Conservation (phyloP, 768 basidiomycete species). For the Chlorophyllum brunneum region DNA sequence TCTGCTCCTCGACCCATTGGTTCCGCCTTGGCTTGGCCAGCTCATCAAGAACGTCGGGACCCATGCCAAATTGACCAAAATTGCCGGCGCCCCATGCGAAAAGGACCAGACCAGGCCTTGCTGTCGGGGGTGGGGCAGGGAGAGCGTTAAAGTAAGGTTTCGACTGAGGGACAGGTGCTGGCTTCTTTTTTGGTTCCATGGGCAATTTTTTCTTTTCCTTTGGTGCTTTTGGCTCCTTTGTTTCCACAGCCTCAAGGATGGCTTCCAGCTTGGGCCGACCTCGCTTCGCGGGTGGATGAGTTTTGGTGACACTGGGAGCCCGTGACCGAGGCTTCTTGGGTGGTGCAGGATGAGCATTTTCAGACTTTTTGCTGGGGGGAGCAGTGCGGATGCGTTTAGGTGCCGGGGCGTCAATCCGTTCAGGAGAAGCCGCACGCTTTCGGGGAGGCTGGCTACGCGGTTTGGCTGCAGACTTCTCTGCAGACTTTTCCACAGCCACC, state of each 20-base stretch:
- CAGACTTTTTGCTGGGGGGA: conserved; percentile 34
- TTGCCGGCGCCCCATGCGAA: conserved; percentile 93
- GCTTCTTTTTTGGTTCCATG: conserved; percentile 8
- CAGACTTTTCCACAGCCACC: conserved; percentile 23
- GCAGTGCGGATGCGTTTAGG: conserved; percentile 45
- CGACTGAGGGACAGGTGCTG: conserved; percentile 30
- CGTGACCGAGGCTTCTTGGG: conserved; percentile 24
- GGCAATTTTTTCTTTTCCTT: background rate
- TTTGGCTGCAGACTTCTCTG: conserved; percentile 26
- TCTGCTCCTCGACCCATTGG: conserved; percentile 71
- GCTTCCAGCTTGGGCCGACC: conserved; percentile 7
- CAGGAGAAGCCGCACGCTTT: conserved; percentile 53
- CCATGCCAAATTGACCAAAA: conserved; percentile 94
- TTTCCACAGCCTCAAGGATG: conserved; percentile 6
- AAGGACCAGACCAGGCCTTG: conserved; percentile 64
- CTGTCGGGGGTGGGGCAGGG: conserved; percentile 50
- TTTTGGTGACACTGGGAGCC: conserved; percentile 1
- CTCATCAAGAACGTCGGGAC: conserved; percentile 68
- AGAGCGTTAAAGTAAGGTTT: conserved; percentile 66
- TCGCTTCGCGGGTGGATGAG: conserved; percentile 1
- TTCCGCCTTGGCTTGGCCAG: conserved; percentile 75
- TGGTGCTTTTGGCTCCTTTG: conserved; percentile 4
- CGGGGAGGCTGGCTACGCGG: conserved; percentile 31
- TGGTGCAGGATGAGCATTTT: conserved; percentile 34
- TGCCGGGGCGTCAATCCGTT: conserved; percentile 37